Conservation (phyloP, 495 filamentous ascomycete genomes). For the Usnea hakonensis region DNA sequence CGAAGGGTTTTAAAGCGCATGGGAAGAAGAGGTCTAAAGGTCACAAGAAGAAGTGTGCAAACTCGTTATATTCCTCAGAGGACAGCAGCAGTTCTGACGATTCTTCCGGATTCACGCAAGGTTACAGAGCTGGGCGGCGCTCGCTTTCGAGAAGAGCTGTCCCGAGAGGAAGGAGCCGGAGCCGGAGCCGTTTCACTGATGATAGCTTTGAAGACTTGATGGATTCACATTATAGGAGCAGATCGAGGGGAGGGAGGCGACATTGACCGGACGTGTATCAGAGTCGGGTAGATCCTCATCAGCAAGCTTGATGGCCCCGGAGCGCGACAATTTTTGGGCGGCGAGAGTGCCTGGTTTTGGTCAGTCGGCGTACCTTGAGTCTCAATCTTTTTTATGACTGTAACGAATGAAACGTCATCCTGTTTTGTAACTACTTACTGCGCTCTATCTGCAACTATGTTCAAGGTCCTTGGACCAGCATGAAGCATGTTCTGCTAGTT, state of each 20-base stretch:
- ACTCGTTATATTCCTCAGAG: background rate
- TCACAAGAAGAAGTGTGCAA: background rate
- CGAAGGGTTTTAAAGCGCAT: background rate
- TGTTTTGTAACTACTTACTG: background rate
- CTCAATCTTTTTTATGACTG: background rate
- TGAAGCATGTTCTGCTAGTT: background rate
- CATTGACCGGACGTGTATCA: background rate
- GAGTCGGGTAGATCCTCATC: background rate
- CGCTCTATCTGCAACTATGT: background rate
- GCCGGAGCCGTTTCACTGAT: constrained; percentile 11
- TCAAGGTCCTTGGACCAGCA: background rate
- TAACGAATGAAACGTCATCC: background rate
- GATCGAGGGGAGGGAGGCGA: background rate
- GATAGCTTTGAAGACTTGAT: constrained; percentile 15
- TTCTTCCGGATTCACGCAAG: background rate
- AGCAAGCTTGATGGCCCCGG: background rate
- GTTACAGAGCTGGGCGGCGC: background rate
- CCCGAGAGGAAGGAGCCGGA: constrained; percentile 2
- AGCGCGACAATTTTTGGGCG: background rate
- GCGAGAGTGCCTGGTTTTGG: background rate
- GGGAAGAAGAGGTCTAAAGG: background rate
- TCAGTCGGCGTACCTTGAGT: background rate
- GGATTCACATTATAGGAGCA: background rate
- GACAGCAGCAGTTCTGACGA: background rate
- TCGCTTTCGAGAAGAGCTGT: background rate